A percentile compares a stretch with the other conserved stretches of the same genome.
Evolutionary conservation across 768 basidiomycete species (phyloP).

Genomic region (Leccinellum albellum): DNA sequence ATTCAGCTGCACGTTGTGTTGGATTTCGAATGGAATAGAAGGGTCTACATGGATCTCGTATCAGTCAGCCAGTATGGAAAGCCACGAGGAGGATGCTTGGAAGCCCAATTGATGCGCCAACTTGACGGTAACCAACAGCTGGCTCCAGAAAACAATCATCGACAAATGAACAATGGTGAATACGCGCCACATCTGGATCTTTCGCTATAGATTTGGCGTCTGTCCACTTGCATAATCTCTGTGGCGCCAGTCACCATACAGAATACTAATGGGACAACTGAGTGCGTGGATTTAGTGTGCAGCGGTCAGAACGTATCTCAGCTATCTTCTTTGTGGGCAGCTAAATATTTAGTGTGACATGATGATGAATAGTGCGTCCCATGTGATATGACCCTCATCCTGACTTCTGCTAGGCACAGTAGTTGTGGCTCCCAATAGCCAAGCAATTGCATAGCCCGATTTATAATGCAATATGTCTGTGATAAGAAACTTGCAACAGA

Average conservation of each 20-base stretch:
- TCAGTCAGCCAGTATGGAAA: background rate
- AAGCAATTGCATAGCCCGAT: background rate
- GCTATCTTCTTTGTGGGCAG: background rate
- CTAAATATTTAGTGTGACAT: too few species aligned
- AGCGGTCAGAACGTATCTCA: background rate
- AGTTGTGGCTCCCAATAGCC: background rate
- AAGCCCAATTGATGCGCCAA: background rate
- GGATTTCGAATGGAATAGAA: background rate
- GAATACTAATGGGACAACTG: too few species aligned
- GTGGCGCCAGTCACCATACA: too few species aligned
- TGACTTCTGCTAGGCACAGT: background rate
- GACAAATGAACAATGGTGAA: background rate
- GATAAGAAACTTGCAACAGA: background rate
- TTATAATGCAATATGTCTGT: background rate
- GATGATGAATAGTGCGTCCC: background rate
- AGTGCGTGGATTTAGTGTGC: background rate
- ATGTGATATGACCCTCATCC: background rate
- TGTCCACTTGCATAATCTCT: too few species aligned
- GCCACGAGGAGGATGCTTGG: background rate
- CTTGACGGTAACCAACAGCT: background rate
- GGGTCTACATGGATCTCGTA: background rate
- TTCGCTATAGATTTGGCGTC: background rate
- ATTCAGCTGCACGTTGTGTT: background rate
- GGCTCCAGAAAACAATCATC: background rate
- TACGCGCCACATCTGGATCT: background rate